A percentile compares a stretch with the other conserved stretches of the same genome.
Conservation (phyloP, 345 rosid genomes). For the Heritiera fomes region DNA sequence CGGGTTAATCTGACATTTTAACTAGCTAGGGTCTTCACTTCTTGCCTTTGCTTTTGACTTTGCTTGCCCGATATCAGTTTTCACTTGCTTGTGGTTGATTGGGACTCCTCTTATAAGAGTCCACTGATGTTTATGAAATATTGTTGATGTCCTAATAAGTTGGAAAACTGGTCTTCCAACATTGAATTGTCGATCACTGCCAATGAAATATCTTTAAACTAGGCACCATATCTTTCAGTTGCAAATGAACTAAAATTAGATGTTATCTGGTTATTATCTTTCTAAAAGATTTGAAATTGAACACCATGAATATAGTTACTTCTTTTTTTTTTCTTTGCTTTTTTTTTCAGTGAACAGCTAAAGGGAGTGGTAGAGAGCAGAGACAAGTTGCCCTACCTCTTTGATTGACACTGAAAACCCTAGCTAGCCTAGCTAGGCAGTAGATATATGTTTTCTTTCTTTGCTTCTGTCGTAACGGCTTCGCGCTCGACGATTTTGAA, state of each 20-base stretch:
- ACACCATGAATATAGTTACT: background rate
- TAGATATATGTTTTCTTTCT: no score
- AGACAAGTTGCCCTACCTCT: background rate
- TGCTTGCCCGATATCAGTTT: background rate
- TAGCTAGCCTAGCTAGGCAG: background rate
- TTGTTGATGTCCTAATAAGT: no score
- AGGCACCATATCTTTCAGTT: background rate
- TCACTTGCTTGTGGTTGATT: slow-evolving; percentile 3
- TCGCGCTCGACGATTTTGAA: no score
- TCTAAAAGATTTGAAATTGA: no score
- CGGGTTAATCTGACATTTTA: slow-evolving; percentile 3
- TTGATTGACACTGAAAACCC: background rate
- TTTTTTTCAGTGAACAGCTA: no score
- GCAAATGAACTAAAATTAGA: background rate
- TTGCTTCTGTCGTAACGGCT: no score
- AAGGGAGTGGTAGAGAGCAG: background rate
- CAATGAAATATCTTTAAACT: background rate
- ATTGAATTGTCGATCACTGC: background rate
- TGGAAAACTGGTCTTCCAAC: no score
- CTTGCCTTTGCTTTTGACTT: background rate
- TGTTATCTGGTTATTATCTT: background rate
- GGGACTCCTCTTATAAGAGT: slow-evolving; percentile 1
- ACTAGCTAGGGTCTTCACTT: background rate
- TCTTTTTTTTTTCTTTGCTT: no score
- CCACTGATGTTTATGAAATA: slow-evolving; percentile 1